A percentile compares a stretch with the other conserved stretches of the same genome.
Conservation (phyloP, 495 filamentous ascomycete species). For the Penicillium diatomitis region DNA sequence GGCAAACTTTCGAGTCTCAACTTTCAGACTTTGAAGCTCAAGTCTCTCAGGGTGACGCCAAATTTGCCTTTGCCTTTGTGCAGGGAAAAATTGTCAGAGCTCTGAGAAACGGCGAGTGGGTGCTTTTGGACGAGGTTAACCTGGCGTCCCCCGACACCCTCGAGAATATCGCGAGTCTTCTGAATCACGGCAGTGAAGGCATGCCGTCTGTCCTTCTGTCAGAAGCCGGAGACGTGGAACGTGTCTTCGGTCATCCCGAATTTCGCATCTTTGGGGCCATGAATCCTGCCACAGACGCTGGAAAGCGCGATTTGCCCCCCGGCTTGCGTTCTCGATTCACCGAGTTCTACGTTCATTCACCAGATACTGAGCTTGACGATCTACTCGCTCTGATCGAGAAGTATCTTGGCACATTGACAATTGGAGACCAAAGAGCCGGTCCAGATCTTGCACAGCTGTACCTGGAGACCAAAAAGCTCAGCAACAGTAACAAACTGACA, state of each 20-base stretch:
- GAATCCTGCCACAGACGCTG: constrained; percentile 97
- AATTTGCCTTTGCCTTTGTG: constrained; percentile 90
- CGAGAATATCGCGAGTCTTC: constrained; percentile 81
- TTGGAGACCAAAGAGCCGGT: constrained; percentile 54
- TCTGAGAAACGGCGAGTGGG: constrained; percentile 90
- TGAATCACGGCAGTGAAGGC: constrained; percentile 56
- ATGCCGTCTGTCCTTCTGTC: constrained; percentile 76
- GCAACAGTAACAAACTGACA: constrained; percentile 73
- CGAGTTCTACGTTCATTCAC: constrained; percentile 83
- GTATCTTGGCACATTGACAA: constrained; percentile 64
- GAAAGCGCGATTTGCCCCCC: constrained; percentile 84
- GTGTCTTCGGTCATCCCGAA: constrained; percentile 79
- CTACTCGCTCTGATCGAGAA: constrained; percentile 74
- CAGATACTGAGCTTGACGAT: constrained; percentile 76
- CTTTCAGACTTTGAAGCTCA: constrained; percentile 76
- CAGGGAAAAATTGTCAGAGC: constrained; percentile 93
- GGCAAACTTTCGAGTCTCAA: constrained; percentile 69
- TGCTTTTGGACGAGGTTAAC: constrained; percentile 97
- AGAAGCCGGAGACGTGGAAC: constrained; percentile 83
- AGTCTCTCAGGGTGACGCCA: constrained; percentile 63
- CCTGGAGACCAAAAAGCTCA: constrained; percentile 71
- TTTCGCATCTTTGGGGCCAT: constrained; percentile 97
- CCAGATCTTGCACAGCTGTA: constrained; percentile 79
- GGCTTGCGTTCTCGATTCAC: constrained; percentile 84
- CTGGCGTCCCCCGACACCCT: constrained; percentile 88